Conservation (phyloP, 75 land plant genomes). For the Pinus taeda region DNA sequence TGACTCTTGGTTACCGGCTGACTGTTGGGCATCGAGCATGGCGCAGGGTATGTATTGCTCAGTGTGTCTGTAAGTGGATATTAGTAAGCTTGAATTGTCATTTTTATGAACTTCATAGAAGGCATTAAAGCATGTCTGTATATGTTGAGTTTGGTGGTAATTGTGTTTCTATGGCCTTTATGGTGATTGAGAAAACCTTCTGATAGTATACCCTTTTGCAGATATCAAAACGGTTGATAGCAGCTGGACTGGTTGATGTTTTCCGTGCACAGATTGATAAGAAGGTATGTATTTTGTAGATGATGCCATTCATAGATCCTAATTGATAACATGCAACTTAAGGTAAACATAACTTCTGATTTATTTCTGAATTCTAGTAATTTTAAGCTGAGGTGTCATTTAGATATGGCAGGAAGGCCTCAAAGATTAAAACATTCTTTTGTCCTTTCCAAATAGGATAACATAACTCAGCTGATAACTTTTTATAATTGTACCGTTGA, state of each 20-base stretch:
- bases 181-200: background rate
- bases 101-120: background rate
- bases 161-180: background rate
- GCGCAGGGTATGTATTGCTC: constrained; percentile 65
- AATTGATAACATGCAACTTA: background rate
- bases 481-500: background rate
- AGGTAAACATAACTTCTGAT: background rate
- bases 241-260: constrained; percentile 67
- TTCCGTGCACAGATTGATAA: constrained; percentile 56
- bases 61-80: background rate
- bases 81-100: background rate
- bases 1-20: constrained; percentile 61
- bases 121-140: background rate
- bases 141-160: background rate
- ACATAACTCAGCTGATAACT: background rate
- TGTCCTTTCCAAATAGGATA: background rate
- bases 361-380: background rate
- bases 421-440: background rate
- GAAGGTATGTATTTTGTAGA: constrained; percentile 46
- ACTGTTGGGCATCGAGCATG: constrained; percentile 74
- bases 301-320: background rate
- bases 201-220: constrained; percentile 15
- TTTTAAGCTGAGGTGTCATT: background rate
- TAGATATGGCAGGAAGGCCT: background rate
- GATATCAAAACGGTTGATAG: constrained; percentile 68